These are phyloP conservation scores for Spathaspora gorwiae DNA, from an alignment of 805 yeast genomes.

Conservation along the genomic window DNA sequence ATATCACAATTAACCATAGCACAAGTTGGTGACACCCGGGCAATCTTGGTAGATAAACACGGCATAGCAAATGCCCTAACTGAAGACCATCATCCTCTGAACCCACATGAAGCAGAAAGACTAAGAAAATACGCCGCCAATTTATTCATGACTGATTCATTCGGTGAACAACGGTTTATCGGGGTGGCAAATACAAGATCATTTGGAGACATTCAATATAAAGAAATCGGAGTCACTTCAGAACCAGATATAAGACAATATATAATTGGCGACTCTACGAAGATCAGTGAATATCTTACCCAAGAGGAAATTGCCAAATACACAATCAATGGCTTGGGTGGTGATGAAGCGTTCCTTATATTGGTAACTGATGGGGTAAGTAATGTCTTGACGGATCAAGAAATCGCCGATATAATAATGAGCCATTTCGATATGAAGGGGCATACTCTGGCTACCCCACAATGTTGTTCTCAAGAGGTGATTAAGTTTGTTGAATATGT, in stretches of 20 bases:
- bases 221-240: slow-evolving; percentile 79
- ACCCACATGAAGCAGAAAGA: slow-evolving; percentile 71
- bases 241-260: slow-evolving; percentile 83
- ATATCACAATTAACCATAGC: slow-evolving; percentile 69
- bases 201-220: slow-evolving; percentile 83
- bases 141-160: slow-evolving; percentile 77
- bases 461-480: slow-evolving; percentile 79
- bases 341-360: slow-evolving; percentile 82
- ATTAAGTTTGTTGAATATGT: slow-evolving; percentile 77
- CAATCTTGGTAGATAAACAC: slow-evolving; percentile 72
- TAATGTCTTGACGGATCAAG: slow-evolving; percentile 79
- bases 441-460: slow-evolving; percentile 73
- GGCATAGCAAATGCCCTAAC: slow-evolving; percentile 82
- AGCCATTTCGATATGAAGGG: slow-evolving; percentile 62
- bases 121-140: slow-evolving; percentile 57
- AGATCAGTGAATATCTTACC: slow-evolving; percentile 34
- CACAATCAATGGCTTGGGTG: slow-evolving; percentile 54
- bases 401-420: slow-evolving; percentile 79
- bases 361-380: slow-evolving; percentile 87
- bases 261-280: slow-evolving; percentile 53
- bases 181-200: slow-evolving; percentile 88
- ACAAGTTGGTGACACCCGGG: slow-evolving; percentile 91
- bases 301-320: slow-evolving; percentile 28
- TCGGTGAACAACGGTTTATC: slow-evolving; percentile 85
- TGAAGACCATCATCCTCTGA: slow-evolving; percentile 80